phyloP scores from a whole-genome alignment of 257 asterid genomes.

The Jacaranda copaia region DNA sequence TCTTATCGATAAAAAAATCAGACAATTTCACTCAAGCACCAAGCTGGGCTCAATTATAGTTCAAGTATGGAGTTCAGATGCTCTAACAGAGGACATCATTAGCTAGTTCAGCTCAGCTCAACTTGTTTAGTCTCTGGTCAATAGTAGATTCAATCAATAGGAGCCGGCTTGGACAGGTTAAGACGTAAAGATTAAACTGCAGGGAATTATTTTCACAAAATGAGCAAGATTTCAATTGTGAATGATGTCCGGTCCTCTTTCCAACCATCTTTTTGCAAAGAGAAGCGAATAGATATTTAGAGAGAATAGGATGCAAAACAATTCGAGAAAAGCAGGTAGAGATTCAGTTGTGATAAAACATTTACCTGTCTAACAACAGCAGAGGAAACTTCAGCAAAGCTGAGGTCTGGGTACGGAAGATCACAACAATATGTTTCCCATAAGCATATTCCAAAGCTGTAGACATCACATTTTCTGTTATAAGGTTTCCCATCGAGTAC shows the following conservation, averaged over 20 bases:
- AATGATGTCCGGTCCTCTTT: not conserved
- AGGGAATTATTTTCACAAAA: not conserved
- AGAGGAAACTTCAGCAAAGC: conserved; percentile 94
- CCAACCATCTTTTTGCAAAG: not conserved
- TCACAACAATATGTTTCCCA: conserved; percentile 98
- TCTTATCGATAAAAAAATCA: too few species aligned
- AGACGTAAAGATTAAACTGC: not conserved
- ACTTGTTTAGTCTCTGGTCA: too few species aligned
- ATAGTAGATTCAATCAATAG: not conserved
- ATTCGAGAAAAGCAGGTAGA: not conserved
- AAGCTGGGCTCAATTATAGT: not conserved
- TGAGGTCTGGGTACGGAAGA: conserved; percentile 81
- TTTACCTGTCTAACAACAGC: conserved; percentile 92
- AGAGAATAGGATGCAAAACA: not conserved
- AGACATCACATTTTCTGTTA: conserved; percentile 93
- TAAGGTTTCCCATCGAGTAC: conserved; percentile 96
- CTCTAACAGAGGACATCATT: too few species aligned
- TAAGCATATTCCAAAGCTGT: conserved; percentile 89
- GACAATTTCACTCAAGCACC: not conserved
- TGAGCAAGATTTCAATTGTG: not conserved
- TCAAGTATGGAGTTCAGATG: not conserved
- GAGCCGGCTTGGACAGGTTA: not conserved
- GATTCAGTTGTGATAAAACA: not conserved
- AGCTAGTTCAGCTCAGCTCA: not conserved
- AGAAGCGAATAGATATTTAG: not conserved